phyloP scores from a whole-genome alignment of 805 yeast species.

The Kurtzmaniella fragi region DNA sequence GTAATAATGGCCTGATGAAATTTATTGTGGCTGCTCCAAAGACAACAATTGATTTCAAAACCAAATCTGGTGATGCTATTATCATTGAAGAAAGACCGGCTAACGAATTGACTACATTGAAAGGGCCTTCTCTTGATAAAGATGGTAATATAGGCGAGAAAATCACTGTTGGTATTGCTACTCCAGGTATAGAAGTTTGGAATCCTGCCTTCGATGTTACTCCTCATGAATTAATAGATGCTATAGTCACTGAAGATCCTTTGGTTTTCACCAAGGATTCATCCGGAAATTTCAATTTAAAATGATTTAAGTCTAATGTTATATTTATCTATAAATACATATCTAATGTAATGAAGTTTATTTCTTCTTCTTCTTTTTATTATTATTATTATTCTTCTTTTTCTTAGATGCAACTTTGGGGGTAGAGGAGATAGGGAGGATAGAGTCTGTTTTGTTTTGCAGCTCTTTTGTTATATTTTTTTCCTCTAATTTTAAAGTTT shows the following conservation, averaged over 20 bases:
- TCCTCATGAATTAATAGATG: slow-evolving; percentile 76
- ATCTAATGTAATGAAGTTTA: neutral
- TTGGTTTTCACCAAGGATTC: slow-evolving; percentile 45
- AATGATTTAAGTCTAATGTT: neutral
- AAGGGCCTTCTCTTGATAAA: slow-evolving; percentile 45
- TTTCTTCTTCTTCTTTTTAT: slow-evolving; percentile 12
- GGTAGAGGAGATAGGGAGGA: neutral
- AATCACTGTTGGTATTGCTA: slow-evolving; percentile 70
- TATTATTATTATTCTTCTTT: slow-evolving; percentile 5
- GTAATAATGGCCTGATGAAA: slow-evolving; percentile 48
- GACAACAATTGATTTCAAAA: slow-evolving; percentile 76
- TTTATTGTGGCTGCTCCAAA: slow-evolving; percentile 95
- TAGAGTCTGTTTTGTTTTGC: neutral
- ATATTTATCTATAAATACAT: neutral
- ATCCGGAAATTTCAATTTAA: slow-evolving; percentile 47
- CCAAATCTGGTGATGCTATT: slow-evolving; percentile 66
- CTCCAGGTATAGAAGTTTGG: slow-evolving; percentile 84
- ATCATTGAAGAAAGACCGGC: slow-evolving; percentile 85
- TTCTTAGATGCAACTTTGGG: slow-evolving; percentile 1
- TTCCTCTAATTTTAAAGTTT: neutral
- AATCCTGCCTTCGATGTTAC: slow-evolving; percentile 96
- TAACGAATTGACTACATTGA: slow-evolving; percentile 68
- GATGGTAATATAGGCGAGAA: slow-evolving; percentile 26
- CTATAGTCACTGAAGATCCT: slow-evolving; percentile 81
- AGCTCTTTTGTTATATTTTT: neutral